Evolutionary conservation across 306 rosid genomes (phyloP).

Genomic region (Trifolium pratense): DNA sequence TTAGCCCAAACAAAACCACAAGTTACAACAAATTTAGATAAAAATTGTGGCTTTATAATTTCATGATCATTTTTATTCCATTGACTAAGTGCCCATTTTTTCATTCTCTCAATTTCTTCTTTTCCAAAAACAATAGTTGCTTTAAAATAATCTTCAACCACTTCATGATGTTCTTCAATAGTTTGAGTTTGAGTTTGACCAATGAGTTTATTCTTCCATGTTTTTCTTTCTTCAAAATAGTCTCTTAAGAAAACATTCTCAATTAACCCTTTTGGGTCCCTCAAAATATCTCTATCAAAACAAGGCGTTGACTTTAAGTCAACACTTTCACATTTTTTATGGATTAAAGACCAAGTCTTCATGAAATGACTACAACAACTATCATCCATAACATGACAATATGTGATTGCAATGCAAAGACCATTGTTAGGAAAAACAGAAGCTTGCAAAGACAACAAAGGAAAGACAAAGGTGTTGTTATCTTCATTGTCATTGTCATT

Average conservation of each 20-base stretch:
- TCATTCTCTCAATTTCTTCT: conserved; percentile 35
- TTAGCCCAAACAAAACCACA: conserved; percentile 45
- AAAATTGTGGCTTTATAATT: background rate
- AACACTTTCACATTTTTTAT: background rate
- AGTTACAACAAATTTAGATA: conserved; percentile 45
- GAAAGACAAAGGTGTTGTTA: conserved; percentile 35
- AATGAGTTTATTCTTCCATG: conserved; percentile 39
- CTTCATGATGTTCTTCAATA: background rate
- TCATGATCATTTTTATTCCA: background rate
- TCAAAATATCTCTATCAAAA: conserved; percentile 42
- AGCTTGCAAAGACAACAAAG: conserved; percentile 39
- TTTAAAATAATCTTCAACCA: conserved; percentile 9
- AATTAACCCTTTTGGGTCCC: conserved; percentile 28
- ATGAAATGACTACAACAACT: conserved; percentile 44
- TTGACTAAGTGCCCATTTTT: conserved; percentile 12
- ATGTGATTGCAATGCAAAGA: conserved; percentile 52
- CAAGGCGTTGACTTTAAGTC: conserved; percentile 24
- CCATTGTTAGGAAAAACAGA: conserved; percentile 40
- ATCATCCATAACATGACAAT: conserved; percentile 50
- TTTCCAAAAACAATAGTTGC: conserved; percentile 39
- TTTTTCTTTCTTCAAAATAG: conserved; percentile 35
- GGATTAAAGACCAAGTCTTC: conserved; percentile 46
- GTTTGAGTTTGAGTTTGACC: background rate
- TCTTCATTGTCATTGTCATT: background rate
- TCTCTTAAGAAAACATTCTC: conserved; percentile 46